Percentiles rank a stretch among this genome's conserved stretches.
Evolutionary conservation across 1,284 basidiomycete genomes (phyloP).

Genomic region (Fomitopsis palustris): DNA sequence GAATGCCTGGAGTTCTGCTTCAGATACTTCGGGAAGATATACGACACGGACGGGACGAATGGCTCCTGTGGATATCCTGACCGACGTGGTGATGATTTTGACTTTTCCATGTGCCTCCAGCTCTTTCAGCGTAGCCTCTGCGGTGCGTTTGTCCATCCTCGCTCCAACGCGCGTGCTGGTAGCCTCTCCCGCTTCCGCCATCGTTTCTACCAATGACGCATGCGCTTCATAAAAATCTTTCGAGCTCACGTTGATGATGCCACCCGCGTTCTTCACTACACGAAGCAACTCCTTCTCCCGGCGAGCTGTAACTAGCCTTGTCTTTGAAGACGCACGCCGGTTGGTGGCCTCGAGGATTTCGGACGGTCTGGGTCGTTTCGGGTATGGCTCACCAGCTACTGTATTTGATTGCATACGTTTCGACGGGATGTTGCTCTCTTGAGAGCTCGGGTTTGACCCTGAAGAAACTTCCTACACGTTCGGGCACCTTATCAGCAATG

Average conservation of each 20-base stretch:
- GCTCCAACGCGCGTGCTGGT: constrained; percentile 66
- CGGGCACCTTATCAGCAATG: not conserved
- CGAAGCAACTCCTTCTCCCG: constrained; percentile 74
- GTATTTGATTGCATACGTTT: constrained; percentile 14
- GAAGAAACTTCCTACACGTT: no score
- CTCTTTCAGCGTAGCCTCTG: constrained; percentile 51
- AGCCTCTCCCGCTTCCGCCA: constrained; percentile 55
- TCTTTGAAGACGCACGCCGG: constrained; percentile 30
- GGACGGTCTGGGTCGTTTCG: constrained; percentile 23
- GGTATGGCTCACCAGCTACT: constrained; percentile 9
- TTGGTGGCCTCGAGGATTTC: not conserved
- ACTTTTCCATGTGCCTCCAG: constrained; percentile 62
- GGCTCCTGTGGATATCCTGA: constrained; percentile 50
- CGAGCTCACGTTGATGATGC: constrained; percentile 59
- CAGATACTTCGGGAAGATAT: constrained; percentile 52
- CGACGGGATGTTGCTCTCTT: not conserved
- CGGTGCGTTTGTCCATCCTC: constrained; percentile 70
- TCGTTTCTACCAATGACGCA: constrained; percentile 48
- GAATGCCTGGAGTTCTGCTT: constrained; percentile 50
- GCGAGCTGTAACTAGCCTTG: constrained; percentile 71
- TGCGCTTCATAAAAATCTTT: constrained; percentile 70
- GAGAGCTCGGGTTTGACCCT: not conserved
- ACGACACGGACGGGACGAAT: constrained; percentile 53
- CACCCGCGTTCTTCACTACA: constrained; percentile 58
- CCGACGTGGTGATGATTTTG: constrained; percentile 59